Base-by-base conservation (phyloP, 169 alveolate genomes). In the Perkinsus olseni region DNA sequence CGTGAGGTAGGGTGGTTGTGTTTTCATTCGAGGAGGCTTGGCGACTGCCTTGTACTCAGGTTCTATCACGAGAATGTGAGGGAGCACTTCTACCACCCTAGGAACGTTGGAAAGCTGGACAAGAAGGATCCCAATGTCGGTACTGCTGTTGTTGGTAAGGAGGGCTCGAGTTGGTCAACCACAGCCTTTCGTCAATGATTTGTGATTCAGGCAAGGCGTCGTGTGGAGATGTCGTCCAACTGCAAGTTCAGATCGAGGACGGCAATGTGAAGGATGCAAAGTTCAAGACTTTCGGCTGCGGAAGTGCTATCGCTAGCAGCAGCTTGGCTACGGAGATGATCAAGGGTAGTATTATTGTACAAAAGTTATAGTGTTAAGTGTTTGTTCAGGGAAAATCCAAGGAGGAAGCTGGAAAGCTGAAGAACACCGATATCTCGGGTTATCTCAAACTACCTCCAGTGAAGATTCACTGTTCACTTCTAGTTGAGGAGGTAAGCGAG, bases 221-320 rank as follows among this genome's bases (percentile, higher is more conserved):
- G 0, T 98, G 99, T 93, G 99, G 99, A 21, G 99, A 98, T 94
- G 99, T 98, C 39, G 98, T 98, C 97, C 98, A 97, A 94, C 95
- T 98, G 92, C 99, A 98, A 93, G 98, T 98, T 45, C 96, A 97
- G 96, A 98, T 98, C 34, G 97, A 98, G 93, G 99, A 98, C 92
- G 97, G 98, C 20, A 96, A 97, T 91, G 97, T 98, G 34, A 96
- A 97, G 94, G 98, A 98, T 93, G 99, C 99, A 10, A 97, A 98
- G 50, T 98, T 98, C 93, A 98, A 97, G 96, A 98, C 99, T 28
- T 98, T 98, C 94, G 99, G 99, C 24, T 98, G 99, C 94, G 99
- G 99, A 13, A 97, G 99, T 38, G 99, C 99, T 28, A 98, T 98
- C 38, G 99, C 99, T 37, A 97, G 99, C 94, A 97, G 99, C 94